Base-by-base conservation (phyloP, 345 rosid genomes). In the Punica granatum region DNA sequence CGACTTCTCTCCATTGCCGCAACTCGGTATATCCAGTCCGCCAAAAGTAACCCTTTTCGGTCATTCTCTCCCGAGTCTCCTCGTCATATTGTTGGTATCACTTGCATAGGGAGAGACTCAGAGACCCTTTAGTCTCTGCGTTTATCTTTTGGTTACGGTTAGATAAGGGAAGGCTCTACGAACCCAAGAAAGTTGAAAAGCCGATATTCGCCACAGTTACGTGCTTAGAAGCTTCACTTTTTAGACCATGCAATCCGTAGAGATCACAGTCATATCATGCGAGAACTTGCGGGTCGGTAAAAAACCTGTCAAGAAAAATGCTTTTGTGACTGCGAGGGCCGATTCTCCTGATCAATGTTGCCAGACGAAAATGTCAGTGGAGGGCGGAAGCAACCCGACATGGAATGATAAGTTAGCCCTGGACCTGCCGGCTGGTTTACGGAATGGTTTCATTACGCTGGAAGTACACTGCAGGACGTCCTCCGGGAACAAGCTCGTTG, bases 391-490 rank as follows among this genome's bases (percentile, higher is more conserved):
- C 68, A 59, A 49, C 46, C 77, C 77, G 26, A 33, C 37, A 1
- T 70, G 75, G 77, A 68, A 67, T 37, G 70, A 77, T 21, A 70
- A 64, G 56, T 25, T 74, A 0, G 10, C 32, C 43, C 16, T 77
- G 59, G 66, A 70, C 28, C 19, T 74, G 73, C 33, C 64, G 37
- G 68, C 77, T 26, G 60, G 64, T 6, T 23, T 25, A 25, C 59
- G 15, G 12, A 53, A 25, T 11, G 62, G 69, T 25, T 87, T 67
- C 67, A 61, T 92, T 1, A 21, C 64, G 31, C 30, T 91, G 0
- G 80, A 84, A 36, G 89, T 89, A 0, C 32, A 34, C 13, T 77
- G 83, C 80, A 72, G 35, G 72, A 70, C 32, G 14, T 26, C 74
- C 33, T 71, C 76, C 0, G 70, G 75, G 3, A 79, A 80, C 0